phyloP scores from a whole-genome alignment of 179 eudicot species.

The Spergularia azorica region DNA sequence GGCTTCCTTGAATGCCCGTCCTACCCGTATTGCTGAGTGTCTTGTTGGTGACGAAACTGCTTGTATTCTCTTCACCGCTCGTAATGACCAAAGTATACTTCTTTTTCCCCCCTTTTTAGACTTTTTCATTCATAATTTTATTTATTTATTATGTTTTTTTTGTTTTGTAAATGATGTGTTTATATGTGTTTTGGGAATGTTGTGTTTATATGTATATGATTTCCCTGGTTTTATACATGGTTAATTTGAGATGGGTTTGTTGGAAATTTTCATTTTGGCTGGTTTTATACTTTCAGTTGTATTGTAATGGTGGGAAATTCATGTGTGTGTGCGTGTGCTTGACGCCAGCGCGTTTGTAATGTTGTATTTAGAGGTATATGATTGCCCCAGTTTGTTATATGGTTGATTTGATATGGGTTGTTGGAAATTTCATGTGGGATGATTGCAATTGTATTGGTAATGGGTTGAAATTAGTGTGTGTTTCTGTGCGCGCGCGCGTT shows the following conservation, averaged over 20 bases:
- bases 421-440: constrained; percentile 1
- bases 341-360: too few relatives aligned
- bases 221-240: too few relatives aligned
- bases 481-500: too few relatives aligned
- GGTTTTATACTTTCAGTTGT: too few relatives aligned
- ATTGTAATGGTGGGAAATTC: too few relatives aligned
- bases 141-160: too few relatives aligned
- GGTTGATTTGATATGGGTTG: background rate
- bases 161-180: background rate
- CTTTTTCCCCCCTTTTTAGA: background rate
- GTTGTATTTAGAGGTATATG: too few relatives aligned
- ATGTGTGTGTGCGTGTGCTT: too few relatives aligned
- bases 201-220: background rate
- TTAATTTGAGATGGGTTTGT: too few relatives aligned
- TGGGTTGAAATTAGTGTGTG: background rate
- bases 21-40: constrained; percentile 64
- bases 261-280: too few relatives aligned
- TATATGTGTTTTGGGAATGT: too few relatives aligned
- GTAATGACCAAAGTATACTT: constrained; percentile 69
- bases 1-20: constrained; percentile 40
- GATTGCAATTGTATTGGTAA: background rate
- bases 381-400: background rate
- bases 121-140: too few relatives aligned
- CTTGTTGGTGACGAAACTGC: constrained; percentile 73
- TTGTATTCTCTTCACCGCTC: constrained; percentile 64